These are phyloP conservation scores for Zizania palustris DNA, from an alignment of 202 grass and related monocot species.

Conservation along the genomic window DNA sequence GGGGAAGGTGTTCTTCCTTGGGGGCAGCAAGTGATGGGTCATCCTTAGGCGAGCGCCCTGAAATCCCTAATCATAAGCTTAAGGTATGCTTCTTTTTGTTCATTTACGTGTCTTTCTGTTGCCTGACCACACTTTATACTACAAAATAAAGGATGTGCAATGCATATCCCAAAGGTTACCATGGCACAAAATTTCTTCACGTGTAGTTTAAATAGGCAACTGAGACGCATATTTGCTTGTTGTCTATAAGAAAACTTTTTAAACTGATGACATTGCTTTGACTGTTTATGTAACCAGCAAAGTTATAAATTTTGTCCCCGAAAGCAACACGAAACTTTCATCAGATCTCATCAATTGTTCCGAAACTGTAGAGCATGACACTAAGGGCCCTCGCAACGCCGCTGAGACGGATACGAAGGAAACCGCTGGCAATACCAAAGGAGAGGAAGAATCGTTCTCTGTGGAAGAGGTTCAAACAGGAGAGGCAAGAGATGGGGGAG, in stretches of 20 bases:
- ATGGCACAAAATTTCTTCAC: not conserved
- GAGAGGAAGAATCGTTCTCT: slow-evolving; percentile 63
- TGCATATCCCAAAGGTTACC: not conserved
- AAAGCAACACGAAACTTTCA: not conserved
- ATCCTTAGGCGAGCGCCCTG: slow-evolving; percentile 57
- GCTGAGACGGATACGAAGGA: slow-evolving; percentile 69
- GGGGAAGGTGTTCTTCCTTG: slow-evolving; percentile 95
- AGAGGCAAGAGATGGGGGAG: slow-evolving; percentile 73
- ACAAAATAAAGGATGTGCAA: not conserved
- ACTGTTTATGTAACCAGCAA: not conserved
- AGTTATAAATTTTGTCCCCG: not conserved
- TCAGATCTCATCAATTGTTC: slow-evolving; percentile 17
- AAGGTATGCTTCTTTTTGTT: slow-evolving; percentile 52
- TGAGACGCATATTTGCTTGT: slow-evolving; percentile 7
- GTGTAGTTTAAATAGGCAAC: not conserved
- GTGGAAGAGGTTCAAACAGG: slow-evolving; percentile 65
- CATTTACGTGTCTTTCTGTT: not conserved
- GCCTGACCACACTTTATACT: not conserved
- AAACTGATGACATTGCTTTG: slow-evolving; percentile 11
- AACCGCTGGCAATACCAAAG: slow-evolving; percentile 57
- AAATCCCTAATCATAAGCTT: slow-evolving; percentile 55
- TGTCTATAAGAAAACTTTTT: not conserved
- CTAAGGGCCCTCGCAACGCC: slow-evolving; percentile 78
- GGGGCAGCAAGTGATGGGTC: slow-evolving; percentile 77
- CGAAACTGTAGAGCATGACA: slow-evolving; percentile 57